Evolutionary conservation across 2,329 filamentous ascomycete genomes (phyloP), one percentile per base, ranked within the genome.

Genomic region (Chaetomiaceae sp.): DNA sequence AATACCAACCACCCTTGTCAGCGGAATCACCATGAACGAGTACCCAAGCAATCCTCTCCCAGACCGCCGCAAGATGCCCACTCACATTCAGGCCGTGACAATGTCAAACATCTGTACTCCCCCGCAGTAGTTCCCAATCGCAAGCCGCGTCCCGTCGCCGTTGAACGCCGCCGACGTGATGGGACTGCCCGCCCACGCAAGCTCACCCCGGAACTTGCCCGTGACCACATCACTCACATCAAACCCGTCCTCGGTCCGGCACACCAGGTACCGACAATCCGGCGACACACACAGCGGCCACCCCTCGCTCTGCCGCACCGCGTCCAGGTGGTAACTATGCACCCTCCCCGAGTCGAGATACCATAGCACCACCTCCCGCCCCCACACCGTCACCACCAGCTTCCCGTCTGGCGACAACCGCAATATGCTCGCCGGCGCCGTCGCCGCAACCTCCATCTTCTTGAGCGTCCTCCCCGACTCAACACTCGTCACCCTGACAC

Each of bases 201-300:
- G 59, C 22, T 67, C 67, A 15, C 65, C 68, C 0, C 69, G 54
- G 1, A 72, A 58, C 2, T 51, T 53, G 0, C 72, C 72, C 1
- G 70, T 68, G 9, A 55, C 56, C 23, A 71, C 59, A 12, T 74
- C 70, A 61, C 71, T 70, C 17, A 74, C 59, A 20, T 75, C 72
- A 48, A 74, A 69, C 6, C 72, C 72, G 3, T 68, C 66, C 48
- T 75, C 72, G 0, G 69, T 75, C 54, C 72, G 64, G 56, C 69
- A 71, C 17, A 62, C 65, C 61, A 75, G 63, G 56, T 67, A 72
- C 39, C 66, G 57, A 22, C 67, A 67, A 55, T 74, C 70, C 1
- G 68, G 62, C 4, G 72, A 74, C 29, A 74, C 64, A 34, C 63
- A 65, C 47, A 75, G 59, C 19, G 72, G 72, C 71, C 71, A 74